Evolutionary conservation across 306 rosid species (phyloP).

Genomic region (Vigna reflexopilosa): DNA sequence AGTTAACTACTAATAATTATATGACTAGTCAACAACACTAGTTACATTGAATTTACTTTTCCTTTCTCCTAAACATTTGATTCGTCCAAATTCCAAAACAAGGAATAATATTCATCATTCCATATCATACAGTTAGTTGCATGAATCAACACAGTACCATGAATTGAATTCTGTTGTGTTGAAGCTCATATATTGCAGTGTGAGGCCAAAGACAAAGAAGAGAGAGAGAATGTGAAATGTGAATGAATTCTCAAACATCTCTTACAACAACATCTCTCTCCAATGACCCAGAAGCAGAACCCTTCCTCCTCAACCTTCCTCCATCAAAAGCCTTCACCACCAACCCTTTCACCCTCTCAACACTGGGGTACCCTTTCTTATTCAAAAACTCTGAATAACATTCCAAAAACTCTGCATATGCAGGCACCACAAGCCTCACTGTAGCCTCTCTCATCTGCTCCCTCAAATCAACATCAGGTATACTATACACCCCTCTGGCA

Average conservation of each 20-base stretch:
- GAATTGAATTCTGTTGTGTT: background rate
- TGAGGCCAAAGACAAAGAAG: too few relatives aligned
- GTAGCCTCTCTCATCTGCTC: constrained; percentile 79
- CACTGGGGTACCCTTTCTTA: constrained; percentile 56
- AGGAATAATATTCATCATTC: background rate
- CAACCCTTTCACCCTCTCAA: constrained; percentile 59
- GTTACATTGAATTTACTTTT: too few relatives aligned
- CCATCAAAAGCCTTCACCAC: constrained; percentile 59
- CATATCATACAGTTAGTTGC: background rate
- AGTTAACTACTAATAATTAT: too few relatives aligned
- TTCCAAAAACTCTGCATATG: constrained; percentile 64
- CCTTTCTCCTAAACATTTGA: background rate
- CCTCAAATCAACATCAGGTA: constrained; percentile 73
- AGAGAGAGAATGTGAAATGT: background rate
- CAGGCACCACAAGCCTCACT: constrained; percentile 58
- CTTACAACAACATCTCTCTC: constrained; percentile 45
- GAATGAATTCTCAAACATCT: background rate
- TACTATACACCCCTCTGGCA: constrained; percentile 47
- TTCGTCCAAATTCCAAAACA: background rate
- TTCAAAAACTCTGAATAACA: constrained; percentile 53
- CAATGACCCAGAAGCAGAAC: constrained; percentile 46
- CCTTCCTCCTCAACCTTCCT: constrained; percentile 47
- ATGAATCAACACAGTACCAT: background rate
- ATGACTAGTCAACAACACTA: too few relatives aligned
- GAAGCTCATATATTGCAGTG: background rate